phyloP scores from a whole-genome alignment of 2,329 filamentous ascomycete species.

The Mariannaea elegans region DNA sequence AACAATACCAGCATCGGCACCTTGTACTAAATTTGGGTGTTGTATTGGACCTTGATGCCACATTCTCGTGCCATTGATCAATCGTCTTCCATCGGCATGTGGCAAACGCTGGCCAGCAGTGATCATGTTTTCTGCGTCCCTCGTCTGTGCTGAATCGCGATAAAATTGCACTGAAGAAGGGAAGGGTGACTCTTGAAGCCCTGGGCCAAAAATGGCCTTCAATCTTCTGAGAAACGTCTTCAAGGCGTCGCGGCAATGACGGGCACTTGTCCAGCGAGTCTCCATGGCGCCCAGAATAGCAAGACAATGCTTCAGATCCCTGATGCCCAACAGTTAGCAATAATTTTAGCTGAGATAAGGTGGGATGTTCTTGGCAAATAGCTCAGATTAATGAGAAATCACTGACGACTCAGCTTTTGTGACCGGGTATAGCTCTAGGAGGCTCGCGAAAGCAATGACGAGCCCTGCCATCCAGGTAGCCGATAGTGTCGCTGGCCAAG shows the following conservation, averaged over 20 bases:
- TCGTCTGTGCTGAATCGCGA: neutral
- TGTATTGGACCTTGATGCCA: neutral
- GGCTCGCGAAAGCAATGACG: conserved; percentile 45
- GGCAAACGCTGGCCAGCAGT: neutral
- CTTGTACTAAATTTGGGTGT: neutral
- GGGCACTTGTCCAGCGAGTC: conserved; percentile 10
- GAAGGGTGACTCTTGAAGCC: neutral
- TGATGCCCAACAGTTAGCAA: neutral
- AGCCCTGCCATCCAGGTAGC: conserved; percentile 50
- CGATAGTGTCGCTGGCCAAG: conserved; percentile 47
- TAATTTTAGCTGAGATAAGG: neutral
- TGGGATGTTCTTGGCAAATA: too few species aligned
- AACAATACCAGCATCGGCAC: neutral
- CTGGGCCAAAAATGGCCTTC: neutral
- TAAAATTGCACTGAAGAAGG: neutral
- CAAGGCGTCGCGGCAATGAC: conserved; percentile 7
- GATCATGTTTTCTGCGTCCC: neutral
- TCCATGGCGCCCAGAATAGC: conserved; percentile 3
- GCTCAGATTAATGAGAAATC: too few species aligned
- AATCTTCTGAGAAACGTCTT: neutral
- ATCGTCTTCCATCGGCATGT: neutral
- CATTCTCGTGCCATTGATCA: neutral
- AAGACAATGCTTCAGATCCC: conserved; percentile 11
- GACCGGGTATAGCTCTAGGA: conserved; percentile 40
- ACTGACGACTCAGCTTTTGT: conserved; percentile 28